phyloP scores from a whole-genome alignment of 208 protist species.

The Leishmania tropica region DNA sequence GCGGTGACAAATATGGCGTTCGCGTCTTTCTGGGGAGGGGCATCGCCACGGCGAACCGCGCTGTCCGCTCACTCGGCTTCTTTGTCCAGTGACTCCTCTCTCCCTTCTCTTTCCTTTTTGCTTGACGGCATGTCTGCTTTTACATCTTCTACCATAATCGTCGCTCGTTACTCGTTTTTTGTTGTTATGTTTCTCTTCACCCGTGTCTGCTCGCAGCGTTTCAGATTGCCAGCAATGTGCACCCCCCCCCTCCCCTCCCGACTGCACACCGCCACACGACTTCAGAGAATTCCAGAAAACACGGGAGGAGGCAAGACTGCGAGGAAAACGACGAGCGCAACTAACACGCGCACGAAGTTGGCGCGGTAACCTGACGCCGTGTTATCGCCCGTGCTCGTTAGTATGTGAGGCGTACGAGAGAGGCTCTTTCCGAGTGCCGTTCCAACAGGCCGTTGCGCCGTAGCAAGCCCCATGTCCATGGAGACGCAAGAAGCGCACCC shows the following conservation, averaged over 20 bases:
- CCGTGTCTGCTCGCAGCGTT: too few relatives aligned
- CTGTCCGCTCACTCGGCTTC: background rate
- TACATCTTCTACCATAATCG: background rate
- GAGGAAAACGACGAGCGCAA: background rate
- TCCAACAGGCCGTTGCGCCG: too few relatives aligned
- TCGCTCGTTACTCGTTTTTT: background rate
- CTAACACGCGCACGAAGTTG: background rate
- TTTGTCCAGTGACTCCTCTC: background rate
- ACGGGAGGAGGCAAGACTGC: background rate
- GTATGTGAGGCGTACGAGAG: background rate
- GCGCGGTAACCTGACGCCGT: background rate
- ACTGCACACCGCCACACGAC: too few relatives aligned
- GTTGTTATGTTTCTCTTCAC: background rate
- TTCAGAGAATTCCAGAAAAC: background rate
- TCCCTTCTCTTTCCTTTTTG: background rate
- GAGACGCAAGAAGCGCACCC: background rate
- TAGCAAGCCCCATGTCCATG: background rate
- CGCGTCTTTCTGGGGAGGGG: too few relatives aligned
- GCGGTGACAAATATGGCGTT: too few relatives aligned
- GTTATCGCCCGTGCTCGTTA: background rate
- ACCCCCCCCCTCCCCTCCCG: too few relatives aligned
- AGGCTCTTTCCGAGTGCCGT: too few relatives aligned
- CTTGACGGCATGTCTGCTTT: too few relatives aligned
- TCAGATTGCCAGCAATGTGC: too few relatives aligned
- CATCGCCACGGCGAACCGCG: background rate